phyloP scores from a whole-genome alignment of 495 filamentous ascomycete genomes.

The Aspergillus leporis region DNA sequence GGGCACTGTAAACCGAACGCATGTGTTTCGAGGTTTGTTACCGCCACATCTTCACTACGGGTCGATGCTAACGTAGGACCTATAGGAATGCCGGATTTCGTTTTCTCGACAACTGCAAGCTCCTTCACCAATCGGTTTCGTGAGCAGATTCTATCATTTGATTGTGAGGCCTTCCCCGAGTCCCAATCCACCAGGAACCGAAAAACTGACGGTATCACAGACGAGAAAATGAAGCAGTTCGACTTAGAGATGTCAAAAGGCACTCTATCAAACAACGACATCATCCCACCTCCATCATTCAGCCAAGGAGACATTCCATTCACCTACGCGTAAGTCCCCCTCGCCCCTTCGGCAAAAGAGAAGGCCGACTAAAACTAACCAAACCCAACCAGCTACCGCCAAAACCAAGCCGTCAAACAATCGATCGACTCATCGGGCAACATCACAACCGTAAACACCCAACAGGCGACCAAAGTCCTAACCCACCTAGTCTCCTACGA shows the following conservation, averaged over 20 bases:
- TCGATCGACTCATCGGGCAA: conserved; percentile 52
- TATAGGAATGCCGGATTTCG: conserved; percentile 69
- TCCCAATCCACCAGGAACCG: not conserved
- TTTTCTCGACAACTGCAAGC: conserved; percentile 62
- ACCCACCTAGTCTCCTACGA: conserved; percentile 66
- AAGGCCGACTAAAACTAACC: not conserved
- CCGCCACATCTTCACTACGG: not conserved
- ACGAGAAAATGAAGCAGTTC: conserved; percentile 72
- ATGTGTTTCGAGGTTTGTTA: conserved; percentile 75
- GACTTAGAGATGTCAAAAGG: conserved; percentile 66
- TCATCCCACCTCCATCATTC: conserved; percentile 79
- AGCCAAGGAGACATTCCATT: conserved; percentile 67
- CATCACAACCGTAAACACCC: conserved; percentile 52
- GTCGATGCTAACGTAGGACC: not conserved
- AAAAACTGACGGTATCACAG: conserved; percentile 32
- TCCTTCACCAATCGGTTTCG: conserved; percentile 65
- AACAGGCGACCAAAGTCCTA: conserved; percentile 48
- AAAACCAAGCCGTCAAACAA: conserved; percentile 59
- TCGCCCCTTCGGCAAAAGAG: not conserved
- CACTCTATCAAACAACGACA: conserved; percentile 56
- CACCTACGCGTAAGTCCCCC: conserved; percentile 51
- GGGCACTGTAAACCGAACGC: conserved; percentile 73
- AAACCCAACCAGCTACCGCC: conserved; percentile 46
- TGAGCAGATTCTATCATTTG: conserved; percentile 62
- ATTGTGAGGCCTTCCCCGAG: conserved; percentile 49